Evolutionary conservation across 2,329 filamentous ascomycete genomes (phyloP), one percentile per base, ranked within the genome.

Genomic region (Fusarium veterinarium): DNA sequence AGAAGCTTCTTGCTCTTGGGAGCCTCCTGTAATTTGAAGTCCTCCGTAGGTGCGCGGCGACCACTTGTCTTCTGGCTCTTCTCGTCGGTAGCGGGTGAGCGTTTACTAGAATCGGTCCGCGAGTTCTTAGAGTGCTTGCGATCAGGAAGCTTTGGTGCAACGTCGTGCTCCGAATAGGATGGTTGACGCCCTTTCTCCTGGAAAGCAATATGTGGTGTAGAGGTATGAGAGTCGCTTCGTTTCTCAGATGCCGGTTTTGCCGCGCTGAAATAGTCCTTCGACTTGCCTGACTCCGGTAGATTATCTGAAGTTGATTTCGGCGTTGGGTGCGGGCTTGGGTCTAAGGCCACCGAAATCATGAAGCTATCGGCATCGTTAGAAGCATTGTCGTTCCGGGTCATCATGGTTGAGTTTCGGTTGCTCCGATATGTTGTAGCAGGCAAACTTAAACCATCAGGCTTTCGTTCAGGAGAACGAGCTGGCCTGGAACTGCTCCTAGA

Each of bases 131-230:
- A 70, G 79, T 81, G 64, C 48, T 76, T 78, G 13, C 76, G 67
- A n/a, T 67, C 40, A 14, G 84, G 83, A 53, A 83, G 81, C 76
- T 86, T 91, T 30, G 85, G 82, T 51, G 88, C 84, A 3, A 86
- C 84, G 41, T 87, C 88, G 35, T 89, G 85, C 30, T 90, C 76
- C 28, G 76, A 83, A 16, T 90, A 89, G 2, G 91, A 91, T 23
- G 77, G 37, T 51, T 82, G 79, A 5, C 93, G 89, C 4, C 90
- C 90, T 81, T 95, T 96, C 77, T 97, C 94, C 80, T 97, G 94
- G 79, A 95, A 97, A 28, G 94, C 93, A 76, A 97, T 97, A 78
- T 97, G 95, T n/a, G 95, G 94, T 20, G 93, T 95, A 5, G 91
- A 88, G 66, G 84, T 80, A 61, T 85, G 84, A 3, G 87, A 87